A percentile compares a stretch with the other conserved stretches of the same genome.
These are phyloP conservation scores for Cyberlindnera amylophila DNA, from an alignment of 805 yeast species.

Conservation along the genomic window DNA sequence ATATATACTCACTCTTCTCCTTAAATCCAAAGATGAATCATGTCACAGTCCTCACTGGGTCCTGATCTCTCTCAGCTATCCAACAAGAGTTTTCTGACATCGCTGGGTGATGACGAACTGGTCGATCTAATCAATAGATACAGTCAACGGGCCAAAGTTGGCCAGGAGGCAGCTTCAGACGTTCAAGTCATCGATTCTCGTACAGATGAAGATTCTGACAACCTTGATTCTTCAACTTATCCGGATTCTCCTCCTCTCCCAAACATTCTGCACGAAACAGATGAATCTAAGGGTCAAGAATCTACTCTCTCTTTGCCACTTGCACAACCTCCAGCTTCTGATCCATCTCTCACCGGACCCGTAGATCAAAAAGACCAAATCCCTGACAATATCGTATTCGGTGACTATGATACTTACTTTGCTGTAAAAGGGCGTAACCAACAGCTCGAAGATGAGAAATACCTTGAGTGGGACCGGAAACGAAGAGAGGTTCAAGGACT, in stretches of 20 bases:
- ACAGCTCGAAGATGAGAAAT: constrained; percentile 51
- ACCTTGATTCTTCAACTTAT: no score
- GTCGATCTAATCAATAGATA: constrained; percentile 33
- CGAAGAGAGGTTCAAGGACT: constrained; percentile 27
- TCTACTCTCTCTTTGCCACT: constrained; percentile 14
- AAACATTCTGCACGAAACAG: neutral
- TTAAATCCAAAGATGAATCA: constrained; percentile 4
- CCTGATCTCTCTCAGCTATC: constrained; percentile 14
- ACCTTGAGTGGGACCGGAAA: constrained; percentile 43
- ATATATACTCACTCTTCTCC: no score
- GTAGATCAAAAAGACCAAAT: neutral
- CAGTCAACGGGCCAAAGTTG: constrained; percentile 25
- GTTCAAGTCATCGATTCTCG: neutral
- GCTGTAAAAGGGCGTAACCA: constrained; percentile 59
- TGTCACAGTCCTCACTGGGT: constrained; percentile 8
- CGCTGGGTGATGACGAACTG: constrained; percentile 37
- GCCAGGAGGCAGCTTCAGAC: neutral
- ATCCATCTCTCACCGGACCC: neutral
- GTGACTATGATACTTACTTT: constrained; percentile 66
- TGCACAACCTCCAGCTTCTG: constrained; percentile 13
- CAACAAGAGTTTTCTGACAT: constrained; percentile 24
- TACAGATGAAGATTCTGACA: no score
- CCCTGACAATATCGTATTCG: constrained; percentile 39
- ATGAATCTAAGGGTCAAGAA: constrained; percentile 1
- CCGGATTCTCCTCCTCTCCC: neutral